phyloP scores from a whole-genome alignment of 176 grass and related monocot species.

The Hordeum marinum region DNA sequence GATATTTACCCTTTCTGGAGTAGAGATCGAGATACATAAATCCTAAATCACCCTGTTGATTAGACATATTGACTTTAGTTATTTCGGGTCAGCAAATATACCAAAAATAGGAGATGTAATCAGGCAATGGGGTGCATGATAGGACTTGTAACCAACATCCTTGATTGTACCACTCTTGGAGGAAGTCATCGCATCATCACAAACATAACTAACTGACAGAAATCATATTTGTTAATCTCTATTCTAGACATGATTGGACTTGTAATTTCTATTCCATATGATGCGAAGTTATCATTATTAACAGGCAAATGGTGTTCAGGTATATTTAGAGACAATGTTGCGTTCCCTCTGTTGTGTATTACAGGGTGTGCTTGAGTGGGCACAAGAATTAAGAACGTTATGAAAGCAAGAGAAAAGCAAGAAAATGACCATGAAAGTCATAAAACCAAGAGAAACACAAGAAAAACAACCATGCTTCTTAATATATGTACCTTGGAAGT shows the following conservation, averaged over 20 bases:
- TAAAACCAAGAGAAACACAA: background rate
- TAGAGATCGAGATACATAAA: slow-evolving; percentile 96
- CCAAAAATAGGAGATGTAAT: background rate
- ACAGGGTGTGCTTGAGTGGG: background rate
- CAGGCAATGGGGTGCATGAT: slow-evolving; percentile 1
- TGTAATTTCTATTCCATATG: no score
- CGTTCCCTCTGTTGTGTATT: background rate
- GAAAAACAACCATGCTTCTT: background rate
- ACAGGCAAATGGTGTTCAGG: no score
- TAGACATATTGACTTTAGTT: slow-evolving; percentile 14
- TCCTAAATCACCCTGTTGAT: slow-evolving; percentile 82
- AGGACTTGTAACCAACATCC: slow-evolving; percentile 2
- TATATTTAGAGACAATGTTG: no score
- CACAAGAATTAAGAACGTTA: background rate
- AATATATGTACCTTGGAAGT: background rate
- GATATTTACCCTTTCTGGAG: slow-evolving; percentile 87
- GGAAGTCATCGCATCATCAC: background rate
- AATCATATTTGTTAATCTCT: background rate
- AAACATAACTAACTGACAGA: background rate
- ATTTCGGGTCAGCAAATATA: background rate
- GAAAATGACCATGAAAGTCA: background rate
- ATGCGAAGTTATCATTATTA: no score
- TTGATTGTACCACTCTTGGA: slow-evolving; percentile 8
- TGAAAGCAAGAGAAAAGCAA: background rate
- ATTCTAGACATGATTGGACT: no score